Percentiles rank a stretch among this genome's conserved stretches.
These are phyloP conservation scores for Gossypioides kirkii DNA, from an alignment of 345 rosid species.

Conservation along the genomic window DNA sequence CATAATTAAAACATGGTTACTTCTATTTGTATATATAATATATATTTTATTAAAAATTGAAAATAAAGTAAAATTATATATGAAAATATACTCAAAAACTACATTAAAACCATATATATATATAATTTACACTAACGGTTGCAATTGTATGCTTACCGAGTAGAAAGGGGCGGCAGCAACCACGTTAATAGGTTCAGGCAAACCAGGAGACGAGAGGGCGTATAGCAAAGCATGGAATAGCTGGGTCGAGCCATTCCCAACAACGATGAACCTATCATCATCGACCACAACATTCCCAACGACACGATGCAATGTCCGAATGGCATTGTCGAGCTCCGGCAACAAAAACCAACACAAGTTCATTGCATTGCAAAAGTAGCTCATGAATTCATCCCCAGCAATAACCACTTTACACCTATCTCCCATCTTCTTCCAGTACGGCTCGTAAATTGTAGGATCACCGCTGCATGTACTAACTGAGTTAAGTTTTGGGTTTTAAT, in stretches of 20 bases:
- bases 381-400: constrained; percentile 63
- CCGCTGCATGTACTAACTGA: constrained; percentile 42
- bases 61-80: no score
- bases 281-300: constrained; percentile 61
- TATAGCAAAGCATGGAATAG: constrained; percentile 66
- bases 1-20: no score
- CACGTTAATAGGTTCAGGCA: constrained; percentile 49
- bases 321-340: constrained; percentile 53
- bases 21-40: no score
- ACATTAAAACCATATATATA: no score
- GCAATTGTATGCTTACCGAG: constrained; percentile 44
- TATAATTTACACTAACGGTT: not conserved
- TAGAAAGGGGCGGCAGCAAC: constrained; percentile 87
- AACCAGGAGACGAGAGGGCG: constrained; percentile 49
- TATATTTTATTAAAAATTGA: no score
- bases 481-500: no score
- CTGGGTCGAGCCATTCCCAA: constrained; percentile 88
- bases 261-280: constrained; percentile 49
- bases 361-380: constrained; percentile 59
- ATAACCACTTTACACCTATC: constrained; percentile 59
- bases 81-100: no score
- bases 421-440: constrained; percentile 60
- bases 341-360: constrained; percentile 76
- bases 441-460: constrained; percentile 68
- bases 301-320: constrained; percentile 49